A percentile compares a stretch with the other conserved stretches of the same genome.
Conservation (phyloP, 768 basidiomycete genomes). For the Suillus tomentosus region DNA sequence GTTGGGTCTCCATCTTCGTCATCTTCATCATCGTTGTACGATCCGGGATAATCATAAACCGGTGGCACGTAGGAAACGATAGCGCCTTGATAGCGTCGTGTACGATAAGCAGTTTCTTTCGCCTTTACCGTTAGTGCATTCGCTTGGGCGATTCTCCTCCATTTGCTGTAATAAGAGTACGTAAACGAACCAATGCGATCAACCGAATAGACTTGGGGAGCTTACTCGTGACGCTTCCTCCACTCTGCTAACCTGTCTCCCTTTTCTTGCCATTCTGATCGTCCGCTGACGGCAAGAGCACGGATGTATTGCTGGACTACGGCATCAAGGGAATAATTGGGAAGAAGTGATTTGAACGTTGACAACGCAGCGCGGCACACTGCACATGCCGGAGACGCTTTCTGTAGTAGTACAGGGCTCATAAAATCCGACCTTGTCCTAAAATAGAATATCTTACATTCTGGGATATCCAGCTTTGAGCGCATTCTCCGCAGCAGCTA, state of each 20-base stretch:
- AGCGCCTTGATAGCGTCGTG: neutral
- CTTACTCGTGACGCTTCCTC: conserved; percentile 56
- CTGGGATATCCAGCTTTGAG: conserved; percentile 56
- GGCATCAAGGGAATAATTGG: conserved; percentile 65
- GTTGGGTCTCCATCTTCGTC: conserved; percentile 12
- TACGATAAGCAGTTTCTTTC: conserved; percentile 16
- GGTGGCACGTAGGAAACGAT: neutral
- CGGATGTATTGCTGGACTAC: conserved; percentile 60
- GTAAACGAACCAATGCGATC: neutral
- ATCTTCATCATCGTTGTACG: conserved; percentile 12
- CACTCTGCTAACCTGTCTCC: conserved; percentile 55
- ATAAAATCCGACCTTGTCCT: conserved; percentile 4
- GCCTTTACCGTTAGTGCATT: conserved; percentile 23
- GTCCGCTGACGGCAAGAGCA: conserved; percentile 46
- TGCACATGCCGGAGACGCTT: conserved; percentile 53
- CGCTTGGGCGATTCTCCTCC: conserved; percentile 31
- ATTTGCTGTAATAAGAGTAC: conserved; percentile 18
- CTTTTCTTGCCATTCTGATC: conserved; percentile 52
- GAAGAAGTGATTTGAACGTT: conserved; percentile 49
- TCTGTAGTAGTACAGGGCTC: conserved; percentile 25
- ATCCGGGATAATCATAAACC: neutral
- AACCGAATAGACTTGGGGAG: conserved; percentile 12
- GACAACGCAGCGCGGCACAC: conserved; percentile 56
- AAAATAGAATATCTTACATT: conserved; percentile 41
- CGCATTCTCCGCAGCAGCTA: conserved; percentile 69